These are phyloP conservation scores for Penicillium freii DNA, from an alignment of 2,329 filamentous ascomycete genomes.

Conservation along the genomic window DNA sequence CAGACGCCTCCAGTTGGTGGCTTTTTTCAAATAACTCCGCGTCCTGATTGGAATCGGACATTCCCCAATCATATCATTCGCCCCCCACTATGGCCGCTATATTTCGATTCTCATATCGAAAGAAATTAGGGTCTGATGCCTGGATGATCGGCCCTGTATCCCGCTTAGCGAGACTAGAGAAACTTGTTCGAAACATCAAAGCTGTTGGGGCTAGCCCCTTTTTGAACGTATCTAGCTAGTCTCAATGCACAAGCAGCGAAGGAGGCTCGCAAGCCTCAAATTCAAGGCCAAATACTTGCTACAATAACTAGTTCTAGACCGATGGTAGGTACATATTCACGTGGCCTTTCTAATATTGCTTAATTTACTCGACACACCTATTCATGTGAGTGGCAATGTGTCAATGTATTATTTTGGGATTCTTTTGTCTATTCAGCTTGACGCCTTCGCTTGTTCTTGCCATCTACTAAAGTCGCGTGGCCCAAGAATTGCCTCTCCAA, in stretches of 20 bases:
- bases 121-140: constrained; percentile 12
- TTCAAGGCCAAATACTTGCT: background rate
- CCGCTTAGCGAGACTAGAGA: constrained; percentile 2
- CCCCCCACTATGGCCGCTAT: background rate
- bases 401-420: background rate
- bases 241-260: background rate
- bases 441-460: background rate
- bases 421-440: background rate
- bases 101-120: constrained; percentile 2
- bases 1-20: constrained; percentile 16
- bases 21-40: constrained; percentile 20
- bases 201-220: constrained; percentile 1
- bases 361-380: background rate
- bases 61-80: constrained; percentile 20
- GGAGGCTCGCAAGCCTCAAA: background rate
- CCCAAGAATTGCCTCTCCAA: background rate
- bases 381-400: background rate
- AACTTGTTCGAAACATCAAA: background rate
- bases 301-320: background rate
- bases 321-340: background rate
- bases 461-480: background rate
- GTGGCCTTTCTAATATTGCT: background rate
- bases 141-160: constrained; percentile 19
- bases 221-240: background rate
- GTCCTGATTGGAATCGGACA: constrained; percentile 23